A percentile compares a stretch with the other conserved stretches of the same genome.
Evolutionary conservation across 2,329 filamentous ascomycete genomes (phyloP).

Genomic region (Fusarium circinatum): DNA sequence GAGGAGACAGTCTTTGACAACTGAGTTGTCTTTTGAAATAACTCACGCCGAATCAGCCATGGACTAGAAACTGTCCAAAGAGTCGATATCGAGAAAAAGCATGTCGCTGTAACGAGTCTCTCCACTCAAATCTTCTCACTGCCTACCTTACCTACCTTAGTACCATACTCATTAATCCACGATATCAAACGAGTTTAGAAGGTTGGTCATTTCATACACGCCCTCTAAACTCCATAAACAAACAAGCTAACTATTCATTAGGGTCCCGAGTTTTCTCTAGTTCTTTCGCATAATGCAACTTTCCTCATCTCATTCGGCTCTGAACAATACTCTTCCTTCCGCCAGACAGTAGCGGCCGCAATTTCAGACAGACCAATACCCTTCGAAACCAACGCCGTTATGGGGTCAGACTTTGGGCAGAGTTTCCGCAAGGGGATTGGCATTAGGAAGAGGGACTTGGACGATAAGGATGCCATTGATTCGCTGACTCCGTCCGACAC

Average conservation of each 20-base stretch:
- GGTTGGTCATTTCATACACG: conserved; percentile 7
- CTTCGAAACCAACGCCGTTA: conserved; percentile 36
- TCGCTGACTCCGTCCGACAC: conserved; percentile 43
- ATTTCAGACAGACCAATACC: conserved; percentile 28
- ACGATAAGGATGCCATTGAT: conserved; percentile 35
- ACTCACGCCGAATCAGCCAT: conserved; percentile 19
- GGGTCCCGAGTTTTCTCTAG: background rate
- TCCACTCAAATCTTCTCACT: conserved; percentile 23
- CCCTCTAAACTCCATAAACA: conserved; percentile 1
- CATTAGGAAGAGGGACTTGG: conserved; percentile 38
- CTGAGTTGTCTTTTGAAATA: conserved; percentile 29
- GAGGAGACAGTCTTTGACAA: conserved; percentile 30
- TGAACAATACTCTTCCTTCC: conserved; percentile 36
- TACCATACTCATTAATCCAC: conserved; percentile 17
- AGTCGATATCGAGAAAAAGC: conserved; percentile 15
- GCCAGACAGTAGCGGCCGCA: conserved; percentile 28
- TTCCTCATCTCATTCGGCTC: conserved; percentile 40
- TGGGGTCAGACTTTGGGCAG: conserved; percentile 41
- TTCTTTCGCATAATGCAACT: conserved; percentile 40
- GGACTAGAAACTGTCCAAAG: conserved; percentile 23
- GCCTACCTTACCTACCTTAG: background rate
- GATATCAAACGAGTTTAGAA: conserved; percentile 13
- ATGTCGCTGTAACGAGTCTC: conserved; percentile 18
- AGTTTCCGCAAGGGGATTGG: conserved; percentile 34
- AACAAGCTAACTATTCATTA: conserved; percentile 26